Base-by-base conservation (phyloP, 257 asterid species). In the Nicotiana tomentosiformis region DNA sequence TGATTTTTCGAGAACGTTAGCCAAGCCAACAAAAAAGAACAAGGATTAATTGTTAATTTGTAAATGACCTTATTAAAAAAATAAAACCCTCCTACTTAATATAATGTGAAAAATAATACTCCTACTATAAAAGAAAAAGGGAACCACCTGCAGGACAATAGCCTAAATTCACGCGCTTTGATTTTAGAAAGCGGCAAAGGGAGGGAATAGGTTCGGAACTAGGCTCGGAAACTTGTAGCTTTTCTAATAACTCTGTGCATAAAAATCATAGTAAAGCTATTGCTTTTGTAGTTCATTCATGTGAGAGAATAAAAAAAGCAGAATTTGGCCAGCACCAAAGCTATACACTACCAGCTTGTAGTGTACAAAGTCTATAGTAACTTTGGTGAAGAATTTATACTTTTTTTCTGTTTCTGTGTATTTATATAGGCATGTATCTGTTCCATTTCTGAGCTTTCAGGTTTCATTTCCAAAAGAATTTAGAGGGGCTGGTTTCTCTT, bases 191-290 rank as follows among this genome's bases (percentile, higher is more conserved):
- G 62, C 58, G 58, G 65, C 7, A 29, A 2, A 64, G 32, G 39
- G 78, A 49, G 58, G 39, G 72, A 79, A 85, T 58, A 92, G 96
- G 93, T 62, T 83, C 84, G 97, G 98, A 86, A 66, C 29, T 82
- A 89, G 93, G 95, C 1, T 83, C 77, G 91, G 87, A 35, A 35
- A 61, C 85, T 82, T 74, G 88, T 39, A 39, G 46, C 46, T 39
- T 39, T 39, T 39, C 46, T 39, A 39, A 32, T 7, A 39, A 39
- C 46, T 39, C 46, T 39, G 7, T 39, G 46, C 46, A 39, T 39
- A 39, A 39, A 23, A 39, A 39, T 39, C 46, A 1, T 39, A 7
- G 2, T 39, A 39, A 39, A 70, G 32, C 51, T 86, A 35, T 43
- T 78, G 82, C 77, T 32, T 68, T 68, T 68, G 15, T 29, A 68